These are phyloP conservation scores for Termitomyces sp. DNA, from an alignment of 768 basidiomycete species.

Conservation along the genomic window DNA sequence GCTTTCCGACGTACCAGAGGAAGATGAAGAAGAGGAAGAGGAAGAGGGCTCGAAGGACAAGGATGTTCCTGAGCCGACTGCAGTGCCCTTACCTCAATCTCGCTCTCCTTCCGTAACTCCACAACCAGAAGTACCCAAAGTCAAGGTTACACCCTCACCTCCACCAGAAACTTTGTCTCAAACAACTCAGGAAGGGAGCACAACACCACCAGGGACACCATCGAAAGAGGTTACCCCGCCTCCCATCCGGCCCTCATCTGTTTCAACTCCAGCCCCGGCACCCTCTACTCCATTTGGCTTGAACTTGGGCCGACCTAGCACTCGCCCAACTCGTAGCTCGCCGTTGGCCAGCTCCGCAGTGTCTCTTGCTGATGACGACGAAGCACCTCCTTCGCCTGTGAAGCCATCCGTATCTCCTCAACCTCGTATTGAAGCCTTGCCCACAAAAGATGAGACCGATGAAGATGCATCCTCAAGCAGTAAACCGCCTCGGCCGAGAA, in stretches of 20 bases:
- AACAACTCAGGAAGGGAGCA: conserved; percentile 37
- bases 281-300: conserved; percentile 39
- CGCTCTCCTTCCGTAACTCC: conserved; percentile 59
- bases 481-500: conserved; percentile 37
- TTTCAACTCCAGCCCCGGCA: conserved; percentile 26
- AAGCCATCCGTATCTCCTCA: conserved; percentile 36
- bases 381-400: conserved; percentile 21
- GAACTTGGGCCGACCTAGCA: conserved; percentile 51
- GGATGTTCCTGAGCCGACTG: conserved; percentile 26
- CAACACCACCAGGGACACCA: conserved; percentile 67
- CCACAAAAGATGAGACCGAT: conserved; percentile 19
- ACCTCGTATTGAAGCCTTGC: conserved; percentile 26
- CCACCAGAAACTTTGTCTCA: conserved; percentile 21
- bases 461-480: conserved; percentile 17
- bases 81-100: conserved; percentile 33
- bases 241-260: conserved; percentile 17
- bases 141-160: conserved; percentile 31
- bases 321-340: conserved; percentile 71
- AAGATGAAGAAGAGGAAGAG: conserved; percentile 10
- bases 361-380: conserved; percentile 34
- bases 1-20: conserved; percentile 13
- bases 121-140: conserved; percentile 42
- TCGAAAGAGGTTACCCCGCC: conserved; percentile 35
- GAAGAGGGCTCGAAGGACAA: conserved; percentile 9
- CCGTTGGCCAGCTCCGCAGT: conserved; percentile 58